These are phyloP conservation scores for Meredithiella fracta DNA, from an alignment of 2,329 filamentous ascomycete genomes.

Conservation along the genomic window DNA sequence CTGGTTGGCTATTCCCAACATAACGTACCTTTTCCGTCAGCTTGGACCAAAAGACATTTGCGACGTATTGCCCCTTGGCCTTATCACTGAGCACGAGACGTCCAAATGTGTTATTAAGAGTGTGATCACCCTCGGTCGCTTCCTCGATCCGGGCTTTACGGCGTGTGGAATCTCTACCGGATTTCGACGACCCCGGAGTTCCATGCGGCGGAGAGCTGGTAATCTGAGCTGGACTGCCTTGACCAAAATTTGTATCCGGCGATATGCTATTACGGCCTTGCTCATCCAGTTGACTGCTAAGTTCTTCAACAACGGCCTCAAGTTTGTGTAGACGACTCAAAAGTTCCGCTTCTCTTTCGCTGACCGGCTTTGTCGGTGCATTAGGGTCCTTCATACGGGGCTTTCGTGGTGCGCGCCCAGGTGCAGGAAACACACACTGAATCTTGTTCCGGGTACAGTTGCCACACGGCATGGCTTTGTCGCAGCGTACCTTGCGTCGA, in stretches of 20 bases:
- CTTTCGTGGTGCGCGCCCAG: conserved; percentile 54
- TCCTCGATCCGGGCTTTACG: not conserved
- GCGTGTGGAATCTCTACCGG: not conserved
- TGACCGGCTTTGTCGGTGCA: conserved; percentile 42
- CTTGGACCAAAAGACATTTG: conserved; percentile 60
- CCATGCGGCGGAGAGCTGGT: conserved; percentile 7
- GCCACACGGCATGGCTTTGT: conserved; percentile 60
- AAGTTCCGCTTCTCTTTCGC: conserved; percentile 49
- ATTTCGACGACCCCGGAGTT: not conserved
- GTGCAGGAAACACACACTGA: conserved; percentile 58
- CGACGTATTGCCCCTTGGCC: conserved; percentile 38
- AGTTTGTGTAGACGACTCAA: conserved; percentile 55
- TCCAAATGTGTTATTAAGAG: conserved; percentile 14
- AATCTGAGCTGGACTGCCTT: conserved; percentile 2
- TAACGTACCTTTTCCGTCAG: conserved; percentile 51
- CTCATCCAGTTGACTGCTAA: conserved; percentile 45
- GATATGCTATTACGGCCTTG: conserved; percentile 6
- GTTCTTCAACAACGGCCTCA: conserved; percentile 58
- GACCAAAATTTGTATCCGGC: conserved; percentile 5
- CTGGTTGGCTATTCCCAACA: not conserved
- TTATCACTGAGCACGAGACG: conserved; percentile 14
- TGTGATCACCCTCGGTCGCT: conserved; percentile 1
- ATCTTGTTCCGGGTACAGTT: conserved; percentile 58
- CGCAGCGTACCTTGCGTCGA: conserved; percentile 55
- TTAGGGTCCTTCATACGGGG: conserved; percentile 49